Evolutionary conservation across 139 green algal genomes (phyloP), one percentile per base, ranked within the genome.

Genomic region (Mesotaenium endlicherianum): DNA sequence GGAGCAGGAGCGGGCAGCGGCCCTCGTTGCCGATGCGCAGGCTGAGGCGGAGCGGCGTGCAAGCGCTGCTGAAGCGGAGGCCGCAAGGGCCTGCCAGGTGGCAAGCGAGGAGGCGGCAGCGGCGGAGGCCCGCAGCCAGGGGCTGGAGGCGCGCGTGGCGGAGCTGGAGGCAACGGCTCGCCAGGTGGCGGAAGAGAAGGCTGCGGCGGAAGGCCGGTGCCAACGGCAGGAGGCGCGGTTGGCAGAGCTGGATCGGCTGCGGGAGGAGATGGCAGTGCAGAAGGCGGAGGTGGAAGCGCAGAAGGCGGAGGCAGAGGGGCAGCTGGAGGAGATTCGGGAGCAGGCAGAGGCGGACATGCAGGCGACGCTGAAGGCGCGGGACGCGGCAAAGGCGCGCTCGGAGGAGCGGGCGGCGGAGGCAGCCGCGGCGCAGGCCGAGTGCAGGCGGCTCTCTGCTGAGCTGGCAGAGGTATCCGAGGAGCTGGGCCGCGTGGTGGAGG

Each of bases 271-370:
- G 45, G 70, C 44, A 70, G 11, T 77, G 47, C 43, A 79, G 70
- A 79, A 79, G 42, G 39, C 47, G 5, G 6, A 79, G 70, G 41
- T 79, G 6, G 47, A 79, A 26, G 47, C 6, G 45, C 47, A 49
- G 47, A 6, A 67, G 17, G 5, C 39, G 5, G 47, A 76, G 41
- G 5, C 47, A 8, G 5, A 5, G 39, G 39, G 11, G 11, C 70
- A 41, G 8, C 43, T 49, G 70, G 31, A 70, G 70, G 47, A 8
- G 70, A 70, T 79, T 79, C 31, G 31, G 47, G 70, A 76, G 47
- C 44, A 79, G 45, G 41, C 42, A 30, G 47, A 11, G 47, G 43
- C 40, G 11, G 45, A 74, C 17, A 69, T 67, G 70, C 31, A 60
- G 17, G 45, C 70, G 47, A 76, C 5, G 44, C 44, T 34, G 70